Evolutionary conservation across 1,284 basidiomycete genomes (phyloP).

Genomic region (Cryptococcus sp.): DNA sequence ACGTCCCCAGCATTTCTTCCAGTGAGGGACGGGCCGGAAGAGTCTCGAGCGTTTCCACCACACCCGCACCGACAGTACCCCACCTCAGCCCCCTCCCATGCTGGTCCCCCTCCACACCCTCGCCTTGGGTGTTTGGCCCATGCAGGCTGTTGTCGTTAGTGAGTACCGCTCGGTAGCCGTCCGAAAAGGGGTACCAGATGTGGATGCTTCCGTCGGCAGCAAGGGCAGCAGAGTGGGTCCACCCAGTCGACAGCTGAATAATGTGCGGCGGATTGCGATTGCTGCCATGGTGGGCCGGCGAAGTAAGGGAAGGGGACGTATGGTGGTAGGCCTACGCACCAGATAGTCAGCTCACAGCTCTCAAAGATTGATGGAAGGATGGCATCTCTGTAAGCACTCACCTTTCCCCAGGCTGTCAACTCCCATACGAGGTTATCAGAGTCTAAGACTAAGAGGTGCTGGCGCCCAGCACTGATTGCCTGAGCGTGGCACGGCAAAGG

Average conservation of each 20-base stretch:
- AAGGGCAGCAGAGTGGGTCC: conserved; percentile 68
- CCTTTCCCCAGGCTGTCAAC: conserved; percentile 36
- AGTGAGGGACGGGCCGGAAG: conserved; percentile 46
- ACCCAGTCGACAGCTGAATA: conserved; percentile 69
- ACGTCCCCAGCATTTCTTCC: conserved; percentile 51
- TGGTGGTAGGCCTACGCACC: conserved; percentile 37
- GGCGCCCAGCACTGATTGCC: conserved; percentile 32
- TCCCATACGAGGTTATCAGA: conserved; percentile 48
- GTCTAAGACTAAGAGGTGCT: conserved; percentile 44
- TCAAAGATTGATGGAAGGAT: neutral
- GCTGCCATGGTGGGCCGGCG: conserved; percentile 28
- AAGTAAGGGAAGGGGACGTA: conserved; percentile 31
- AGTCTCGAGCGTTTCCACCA: conserved; percentile 19
- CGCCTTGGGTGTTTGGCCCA: conserved; percentile 33
- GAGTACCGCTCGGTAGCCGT: conserved; percentile 35
- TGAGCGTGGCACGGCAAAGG: conserved; percentile 37
- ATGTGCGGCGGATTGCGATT: conserved; percentile 29
- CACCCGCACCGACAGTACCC: conserved; percentile 32
- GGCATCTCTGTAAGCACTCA: conserved; percentile 9
- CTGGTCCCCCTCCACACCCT: conserved; percentile 51
- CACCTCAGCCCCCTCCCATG: conserved; percentile 26
- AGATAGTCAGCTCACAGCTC: neutral
- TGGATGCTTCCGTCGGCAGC: conserved; percentile 66
- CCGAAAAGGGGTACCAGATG: conserved; percentile 65
- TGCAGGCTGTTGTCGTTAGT: conserved; percentile 43